Conservation (phyloP, 2,329 filamentous ascomycete genomes). For the Penicillium fuscoglaucum region DNA sequence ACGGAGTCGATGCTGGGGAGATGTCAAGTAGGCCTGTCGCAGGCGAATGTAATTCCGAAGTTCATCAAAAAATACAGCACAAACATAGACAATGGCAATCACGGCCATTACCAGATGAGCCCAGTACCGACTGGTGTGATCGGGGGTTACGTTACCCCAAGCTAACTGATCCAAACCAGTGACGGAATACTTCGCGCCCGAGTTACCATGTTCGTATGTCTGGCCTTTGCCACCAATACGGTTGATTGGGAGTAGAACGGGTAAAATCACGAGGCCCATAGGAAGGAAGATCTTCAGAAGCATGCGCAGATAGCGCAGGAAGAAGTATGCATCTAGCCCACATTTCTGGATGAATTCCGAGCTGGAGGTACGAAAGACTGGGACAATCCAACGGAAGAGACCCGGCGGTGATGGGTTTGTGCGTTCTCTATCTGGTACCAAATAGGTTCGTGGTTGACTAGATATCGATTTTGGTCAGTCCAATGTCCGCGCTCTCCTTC, state of each 20-base stretch:
- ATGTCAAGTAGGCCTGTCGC: conserved; percentile 90
- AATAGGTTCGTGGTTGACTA: conserved; percentile 79
- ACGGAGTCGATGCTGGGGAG: conserved; percentile 86
- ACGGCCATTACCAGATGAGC: conserved; percentile 82
- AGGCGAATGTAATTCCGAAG: conserved; percentile 86
- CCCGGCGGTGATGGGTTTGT: conserved; percentile 69
- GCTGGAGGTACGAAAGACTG: conserved; percentile 66
- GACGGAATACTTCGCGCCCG: conserved; percentile 49
- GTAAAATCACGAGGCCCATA: conserved; percentile 73
- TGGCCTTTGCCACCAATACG: conserved; percentile 68
- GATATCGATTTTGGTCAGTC: conserved; percentile 10
- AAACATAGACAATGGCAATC: conserved; percentile 77
- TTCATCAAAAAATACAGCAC: conserved; percentile 82
- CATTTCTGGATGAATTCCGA: conserved; percentile 93
- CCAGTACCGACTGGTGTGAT: conserved; percentile 70
- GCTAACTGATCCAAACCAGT: conserved; percentile 78
- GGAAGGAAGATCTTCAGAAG: conserved; percentile 91
- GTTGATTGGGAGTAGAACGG: conserved; percentile 84
- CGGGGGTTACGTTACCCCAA: conserved; percentile 77
- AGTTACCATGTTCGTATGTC: conserved; percentile 45
- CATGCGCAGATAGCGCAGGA: conserved; percentile 83
- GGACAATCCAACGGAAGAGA: conserved; percentile 55
- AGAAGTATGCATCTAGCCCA: conserved; percentile 95
- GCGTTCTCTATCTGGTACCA: conserved; percentile 81
- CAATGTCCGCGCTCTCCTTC: background rate